Base-by-base conservation (phyloP, 75 land plant species). In the Pseudotsuga menziesii region DNA sequence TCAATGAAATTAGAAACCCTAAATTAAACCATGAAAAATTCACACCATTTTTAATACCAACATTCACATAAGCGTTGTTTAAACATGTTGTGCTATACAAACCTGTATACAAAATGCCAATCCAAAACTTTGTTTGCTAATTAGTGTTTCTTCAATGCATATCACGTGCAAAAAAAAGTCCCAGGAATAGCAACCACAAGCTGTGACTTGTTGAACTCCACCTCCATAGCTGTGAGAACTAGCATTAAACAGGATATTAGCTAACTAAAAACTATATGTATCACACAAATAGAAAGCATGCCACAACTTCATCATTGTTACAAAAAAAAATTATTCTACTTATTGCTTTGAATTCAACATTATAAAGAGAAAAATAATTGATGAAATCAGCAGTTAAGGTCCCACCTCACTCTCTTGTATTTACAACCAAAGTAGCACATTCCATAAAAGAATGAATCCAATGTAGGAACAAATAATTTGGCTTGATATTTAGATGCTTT, bases 41-140 rank as follows among this genome's bases (percentile, higher is more conserved):
- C 19, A 8, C 41, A 64, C 17, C 35, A 6, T 16, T 9, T 3
- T 63, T 63, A 64, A 67, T 35, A 39, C 72, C 22, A 8, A 11
- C 48, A 39, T 67, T 39, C 11, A 20, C 22, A 67, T 39, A 39
- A 67, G 6, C 11, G 20, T 67, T 63, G 11, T 67, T n/a, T 44
- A 41, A 69, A 5, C 17, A 41, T 4, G 27, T 16, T 32, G 17
- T 62, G 69, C 41, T 32, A 62, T 57, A 19, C 84, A 61, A 58
- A 96, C 99, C 99, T 97, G 98, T 81, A 97, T 92, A 80, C 91
- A 91, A 82, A 97, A 97, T 52, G 99, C 93, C 63, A 97, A 84
- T 61, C 99, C 78, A 97, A 85, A 1, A 87, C 81, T 62, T 97
- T 97, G 88, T 97, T 97, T 64, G 99, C 99, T 32, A 97, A 77